A percentile compares a stretch with the other conserved stretches of the same genome.
phyloP scores from a whole-genome alignment of 2,329 filamentous ascomycete genomes.

The Colletotrichum plurivorum region DNA sequence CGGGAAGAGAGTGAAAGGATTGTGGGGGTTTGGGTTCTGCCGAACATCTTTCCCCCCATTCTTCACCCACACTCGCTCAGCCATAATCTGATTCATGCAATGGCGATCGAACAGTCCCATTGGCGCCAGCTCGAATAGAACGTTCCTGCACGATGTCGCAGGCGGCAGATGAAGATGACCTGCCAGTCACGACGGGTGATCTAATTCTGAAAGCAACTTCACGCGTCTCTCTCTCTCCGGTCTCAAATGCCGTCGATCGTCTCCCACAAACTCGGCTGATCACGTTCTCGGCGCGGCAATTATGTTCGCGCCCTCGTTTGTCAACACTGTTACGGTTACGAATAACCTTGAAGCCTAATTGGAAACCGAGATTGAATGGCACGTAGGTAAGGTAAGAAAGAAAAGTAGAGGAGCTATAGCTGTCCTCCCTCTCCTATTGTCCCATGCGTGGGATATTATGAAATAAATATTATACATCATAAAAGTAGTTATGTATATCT shows the following conservation, averaged over 20 bases:
- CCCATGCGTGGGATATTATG: not conserved
- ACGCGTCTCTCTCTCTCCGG: not conserved
- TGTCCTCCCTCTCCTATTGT: not conserved
- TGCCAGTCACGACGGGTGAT: not conserved
- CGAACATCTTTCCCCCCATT: not conserved
- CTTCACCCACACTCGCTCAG: no score
- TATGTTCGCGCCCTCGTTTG: no score
- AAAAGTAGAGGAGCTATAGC: no score
- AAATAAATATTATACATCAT: conserved; percentile 19
- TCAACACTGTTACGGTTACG: conserved; percentile 11
- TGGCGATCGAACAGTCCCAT: no score
- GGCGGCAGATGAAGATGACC: conserved; percentile 2
- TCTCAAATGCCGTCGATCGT: not conserved
- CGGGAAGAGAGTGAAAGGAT: not conserved
- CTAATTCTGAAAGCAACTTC: conserved; percentile 21
- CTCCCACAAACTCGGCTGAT: conserved; percentile 1
- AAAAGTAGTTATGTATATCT: not conserved
- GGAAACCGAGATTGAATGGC: no score
- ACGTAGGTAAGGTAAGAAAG: no score
- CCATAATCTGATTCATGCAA: no score
- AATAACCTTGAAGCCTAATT: conserved; percentile 2
- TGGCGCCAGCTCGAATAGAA: no score
- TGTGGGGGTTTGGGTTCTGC: conserved; percentile 16
- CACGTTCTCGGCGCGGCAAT: conserved; percentile 15
- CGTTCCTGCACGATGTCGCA: not conserved